Evolutionary conservation across 2,329 filamentous ascomycete species (phyloP).

Genomic region (Monosporascus sp.): DNA sequence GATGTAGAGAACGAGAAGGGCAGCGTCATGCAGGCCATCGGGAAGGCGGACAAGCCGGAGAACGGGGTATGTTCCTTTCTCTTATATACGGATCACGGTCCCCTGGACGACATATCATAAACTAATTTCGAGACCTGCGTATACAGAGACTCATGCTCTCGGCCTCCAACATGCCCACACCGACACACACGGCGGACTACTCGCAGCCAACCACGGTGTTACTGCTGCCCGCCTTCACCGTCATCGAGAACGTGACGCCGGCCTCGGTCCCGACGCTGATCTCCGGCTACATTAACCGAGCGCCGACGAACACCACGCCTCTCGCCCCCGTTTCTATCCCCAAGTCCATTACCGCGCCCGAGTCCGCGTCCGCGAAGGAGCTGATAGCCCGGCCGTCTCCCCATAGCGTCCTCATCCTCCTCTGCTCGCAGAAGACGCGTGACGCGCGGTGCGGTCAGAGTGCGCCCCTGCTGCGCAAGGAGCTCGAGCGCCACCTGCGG

Average conservation of each 20-base stretch:
- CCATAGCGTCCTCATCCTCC: conserved; percentile 80
- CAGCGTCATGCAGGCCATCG: conserved; percentile 75
- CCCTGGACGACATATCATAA: not conserved
- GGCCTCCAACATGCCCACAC: conserved; percentile 84
- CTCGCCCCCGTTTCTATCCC: conserved; percentile 39
- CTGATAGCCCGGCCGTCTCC: conserved; percentile 60
- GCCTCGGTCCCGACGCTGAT: conserved; percentile 68
- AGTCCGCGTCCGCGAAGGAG: conserved; percentile 26
- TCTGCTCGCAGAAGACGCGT: conserved; percentile 92
- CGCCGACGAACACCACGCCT: conserved; percentile 69
- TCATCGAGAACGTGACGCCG: conserved; percentile 80
- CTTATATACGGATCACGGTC: no score
- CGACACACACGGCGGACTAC: conserved; percentile 59
- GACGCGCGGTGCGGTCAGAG: conserved; percentile 93
- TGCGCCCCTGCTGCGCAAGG: conserved; percentile 80
- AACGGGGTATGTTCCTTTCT: conserved; percentile 57
- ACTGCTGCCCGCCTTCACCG: conserved; percentile 77
- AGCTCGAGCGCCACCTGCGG: conserved; percentile 84
- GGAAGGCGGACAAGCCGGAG: conserved; percentile 49
- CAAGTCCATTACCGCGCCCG: conserved; percentile 24
- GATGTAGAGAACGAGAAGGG: conserved; percentile 86
- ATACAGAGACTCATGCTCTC: conserved; percentile 78
- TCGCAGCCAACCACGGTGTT: conserved; percentile 71
- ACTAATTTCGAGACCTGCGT: not conserved
- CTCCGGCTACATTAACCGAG: conserved; percentile 60